Evolutionary conservation across 2,329 filamentous ascomycete genomes (phyloP).

Genomic region (Endoconidiophora polonica): DNA sequence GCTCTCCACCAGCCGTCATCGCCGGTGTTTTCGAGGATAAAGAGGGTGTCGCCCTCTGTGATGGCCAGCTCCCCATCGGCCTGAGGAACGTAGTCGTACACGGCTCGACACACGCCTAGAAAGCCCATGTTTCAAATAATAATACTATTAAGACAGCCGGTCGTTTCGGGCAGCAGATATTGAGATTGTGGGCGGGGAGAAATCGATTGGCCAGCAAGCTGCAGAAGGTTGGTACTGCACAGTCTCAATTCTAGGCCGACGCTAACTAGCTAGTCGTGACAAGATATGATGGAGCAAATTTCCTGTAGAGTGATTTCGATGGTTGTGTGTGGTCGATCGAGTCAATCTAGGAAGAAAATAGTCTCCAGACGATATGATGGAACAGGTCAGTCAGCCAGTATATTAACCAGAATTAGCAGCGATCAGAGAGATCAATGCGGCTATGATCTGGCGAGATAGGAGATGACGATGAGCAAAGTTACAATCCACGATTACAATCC

Average conservation of each 20-base stretch:
- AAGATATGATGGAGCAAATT: no score
- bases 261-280: no score
- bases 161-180: not conserved
- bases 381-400: not conserved
- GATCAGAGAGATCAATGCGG: not conserved
- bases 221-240: no score
- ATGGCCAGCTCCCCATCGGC: conserved; percentile 73
- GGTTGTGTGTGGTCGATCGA: no score
- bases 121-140: conserved; percentile 55
- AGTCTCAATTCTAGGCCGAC: no score
- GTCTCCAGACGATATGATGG: no score
- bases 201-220: no score
- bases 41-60: conserved; percentile 72
- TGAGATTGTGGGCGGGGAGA: no score
- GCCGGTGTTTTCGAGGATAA: conserved; percentile 64
- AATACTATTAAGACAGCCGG: not conserved
- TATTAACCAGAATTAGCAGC: not conserved
- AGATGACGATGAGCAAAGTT: not conserved
- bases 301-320: no score
- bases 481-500: no score
- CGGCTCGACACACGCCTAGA: conserved; percentile 71
- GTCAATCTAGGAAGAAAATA: no score
- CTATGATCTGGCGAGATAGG: not conserved
- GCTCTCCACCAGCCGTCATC: conserved; percentile 88
- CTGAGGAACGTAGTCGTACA: conserved; percentile 87